Evolutionary conservation across 1,284 basidiomycete genomes (phyloP).

Genomic region (Sanguinoderma infundibulare): DNA sequence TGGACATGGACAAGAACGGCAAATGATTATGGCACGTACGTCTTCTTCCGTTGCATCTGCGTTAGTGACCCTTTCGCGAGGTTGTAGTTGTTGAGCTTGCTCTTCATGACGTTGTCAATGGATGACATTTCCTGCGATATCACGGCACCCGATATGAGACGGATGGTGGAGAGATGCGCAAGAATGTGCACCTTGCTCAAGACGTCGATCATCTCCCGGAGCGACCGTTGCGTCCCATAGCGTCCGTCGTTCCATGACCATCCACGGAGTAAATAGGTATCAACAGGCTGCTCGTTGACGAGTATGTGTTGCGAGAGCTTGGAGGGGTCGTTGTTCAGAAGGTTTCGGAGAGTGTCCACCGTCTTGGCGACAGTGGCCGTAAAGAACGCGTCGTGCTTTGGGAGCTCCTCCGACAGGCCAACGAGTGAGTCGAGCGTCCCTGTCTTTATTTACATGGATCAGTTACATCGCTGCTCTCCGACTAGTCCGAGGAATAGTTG

Average conservation of each 20-base stretch:
- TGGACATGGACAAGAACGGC: background rate
- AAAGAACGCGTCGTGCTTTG: constrained; percentile 91
- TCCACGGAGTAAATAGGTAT: constrained; percentile 77
- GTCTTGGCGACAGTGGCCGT: constrained; percentile 90
- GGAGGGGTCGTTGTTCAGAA: constrained; percentile 87
- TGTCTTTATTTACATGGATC: constrained; percentile 56
- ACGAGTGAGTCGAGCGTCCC: constrained; percentile 94
- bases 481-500: background rate
- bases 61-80: constrained; percentile 91
- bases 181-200: constrained; percentile 70
- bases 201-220: constrained; percentile 82
- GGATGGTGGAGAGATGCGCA: constrained; percentile 8
- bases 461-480: background rate
- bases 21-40: constrained; percentile 52
- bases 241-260: constrained; percentile 93
- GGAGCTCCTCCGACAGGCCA: constrained; percentile 88
- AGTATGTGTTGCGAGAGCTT: constrained; percentile 85
- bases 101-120: constrained; percentile 89
- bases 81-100: constrained; percentile 92
- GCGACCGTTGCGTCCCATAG: constrained; percentile 80
- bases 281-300: constrained; percentile 83
- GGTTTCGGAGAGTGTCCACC: constrained; percentile 91
- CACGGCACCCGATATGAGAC: background rate
- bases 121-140: constrained; percentile 80
- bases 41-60: constrained; percentile 95